These are phyloP conservation scores for Porodaedalea pini DNA, from an alignment of 1,284 basidiomycete species.

Conservation along the genomic window DNA sequence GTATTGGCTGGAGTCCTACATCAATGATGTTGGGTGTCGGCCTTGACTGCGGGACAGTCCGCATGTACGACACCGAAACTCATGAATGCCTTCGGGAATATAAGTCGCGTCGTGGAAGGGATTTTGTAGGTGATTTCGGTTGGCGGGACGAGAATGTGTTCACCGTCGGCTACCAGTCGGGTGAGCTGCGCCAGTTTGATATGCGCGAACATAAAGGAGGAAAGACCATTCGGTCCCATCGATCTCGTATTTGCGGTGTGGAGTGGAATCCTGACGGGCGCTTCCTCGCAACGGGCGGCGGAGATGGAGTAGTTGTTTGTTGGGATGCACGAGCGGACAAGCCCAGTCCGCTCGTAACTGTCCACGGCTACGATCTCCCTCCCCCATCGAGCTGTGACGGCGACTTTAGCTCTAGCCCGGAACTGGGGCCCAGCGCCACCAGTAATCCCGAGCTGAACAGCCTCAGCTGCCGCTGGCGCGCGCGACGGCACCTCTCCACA, in stretches of 20 bases:
- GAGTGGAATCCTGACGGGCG: constrained; percentile 17
- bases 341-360: not conserved
- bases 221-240: constrained; percentile 10
- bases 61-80: constrained; percentile 7
- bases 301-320: constrained; percentile 14
- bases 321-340: constrained; percentile 15
- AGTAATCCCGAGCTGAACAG: constrained; percentile 2
- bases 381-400: constrained; percentile 7
- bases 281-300: constrained; percentile 17
- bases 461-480: constrained; percentile 5
- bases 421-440: not conserved
- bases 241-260: constrained; percentile 17
- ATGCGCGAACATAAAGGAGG: constrained; percentile 13
- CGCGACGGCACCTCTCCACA: constrained; percentile 15
- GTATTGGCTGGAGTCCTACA: constrained; percentile 12
- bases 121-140: constrained; percentile 18
- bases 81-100: not conserved
- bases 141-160: constrained; percentile 19
- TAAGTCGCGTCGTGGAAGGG: not conserved
- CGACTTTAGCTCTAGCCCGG: not conserved
- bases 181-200: constrained; percentile 17
- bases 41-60: constrained; percentile 8
- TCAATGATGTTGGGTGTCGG: constrained; percentile 11
- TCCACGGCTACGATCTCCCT: not conserved
- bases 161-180: constrained; percentile 16